Evolutionary conservation across 306 rosid genomes (phyloP).

Genomic region (Vachellia pachyceras): DNA sequence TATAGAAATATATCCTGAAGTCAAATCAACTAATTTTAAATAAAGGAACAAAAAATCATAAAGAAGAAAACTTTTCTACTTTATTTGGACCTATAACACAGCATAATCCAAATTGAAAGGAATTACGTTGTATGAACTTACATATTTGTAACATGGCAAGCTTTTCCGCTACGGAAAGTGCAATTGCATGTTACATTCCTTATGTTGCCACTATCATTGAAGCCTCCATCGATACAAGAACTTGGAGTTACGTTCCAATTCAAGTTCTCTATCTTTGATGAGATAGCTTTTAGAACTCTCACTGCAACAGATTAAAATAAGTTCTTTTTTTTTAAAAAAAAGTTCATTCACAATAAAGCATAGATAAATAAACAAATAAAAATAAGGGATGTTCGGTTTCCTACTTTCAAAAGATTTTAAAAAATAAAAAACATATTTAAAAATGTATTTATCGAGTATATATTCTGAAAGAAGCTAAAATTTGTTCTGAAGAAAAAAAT

Average conservation of each 20-base stretch:
- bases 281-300: conserved; percentile 57
- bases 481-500: no score
- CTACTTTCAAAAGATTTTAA: no score
- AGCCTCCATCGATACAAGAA: conserved; percentile 53
- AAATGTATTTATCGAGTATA: no score
- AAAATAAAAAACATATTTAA: no score
- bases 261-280: conserved; percentile 46
- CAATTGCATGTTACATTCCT: conserved; percentile 68
- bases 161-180: conserved; percentile 26
- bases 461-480: no score
- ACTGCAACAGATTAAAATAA: conserved; percentile 25
- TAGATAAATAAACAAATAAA: no score
- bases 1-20: no score
- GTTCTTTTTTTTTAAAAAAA: no score
- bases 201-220: neutral
- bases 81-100: neutral
- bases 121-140: conserved; percentile 19
- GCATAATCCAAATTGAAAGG: neutral
- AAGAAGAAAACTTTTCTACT: neutral
- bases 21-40: no score
- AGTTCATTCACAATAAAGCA: no score
- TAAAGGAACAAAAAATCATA: no score
- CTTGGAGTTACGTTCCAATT: conserved; percentile 56
- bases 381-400: neutral
- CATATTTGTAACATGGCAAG: conserved; percentile 69